Evolutionary conservation across 2,329 filamentous ascomycete genomes (phyloP).

Genomic region (Cercospora sp.): DNA sequence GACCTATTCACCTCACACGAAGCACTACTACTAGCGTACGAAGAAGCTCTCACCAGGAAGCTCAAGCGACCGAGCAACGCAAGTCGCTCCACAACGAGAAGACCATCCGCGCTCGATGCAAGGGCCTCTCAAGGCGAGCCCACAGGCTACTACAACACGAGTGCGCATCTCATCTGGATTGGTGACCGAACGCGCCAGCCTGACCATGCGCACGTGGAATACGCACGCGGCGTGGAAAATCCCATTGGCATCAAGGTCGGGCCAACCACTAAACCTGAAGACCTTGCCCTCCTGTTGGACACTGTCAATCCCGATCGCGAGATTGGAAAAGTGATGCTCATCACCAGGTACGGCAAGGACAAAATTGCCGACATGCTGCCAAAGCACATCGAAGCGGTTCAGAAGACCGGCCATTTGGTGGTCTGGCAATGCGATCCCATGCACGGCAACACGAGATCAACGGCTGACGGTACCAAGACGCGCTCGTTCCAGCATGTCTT

Average conservation of each 20-base stretch:
- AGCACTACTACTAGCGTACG: conserved; percentile 89
- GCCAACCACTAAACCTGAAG: conserved; percentile 73
- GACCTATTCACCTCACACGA: conserved; percentile 97
- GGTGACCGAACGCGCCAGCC: conserved; percentile 94
- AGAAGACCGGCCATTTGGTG: conserved; percentile 71
- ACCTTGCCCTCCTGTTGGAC: conserved; percentile 77
- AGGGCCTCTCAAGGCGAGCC: conserved; percentile 22
- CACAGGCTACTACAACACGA: conserved; percentile 86
- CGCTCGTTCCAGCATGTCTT: conserved; percentile 88
- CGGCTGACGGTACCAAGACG: conserved; percentile 81
- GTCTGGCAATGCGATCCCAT: conserved; percentile 99
- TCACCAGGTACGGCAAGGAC: conserved; percentile 85
- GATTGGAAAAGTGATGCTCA: conserved; percentile 90
- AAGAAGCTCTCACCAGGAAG: conserved; percentile 78
- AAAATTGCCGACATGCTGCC: conserved; percentile 77
- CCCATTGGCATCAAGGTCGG: conserved; percentile 96
- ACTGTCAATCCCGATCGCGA: conserved; percentile 81
- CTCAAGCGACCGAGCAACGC: conserved; percentile 63
- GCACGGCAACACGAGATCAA: conserved; percentile 77
- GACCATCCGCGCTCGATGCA: conserved; percentile 2
- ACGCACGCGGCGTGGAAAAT: conserved; percentile 94
- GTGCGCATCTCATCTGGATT: conserved; percentile 97
- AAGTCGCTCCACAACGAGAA: conserved; percentile 27
- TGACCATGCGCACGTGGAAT: conserved; percentile 92
- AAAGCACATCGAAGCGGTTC: conserved; percentile 83